Evolutionary conservation across 805 yeast genomes (phyloP).

Genomic region (Yamadazyma paraphyllophila): DNA sequence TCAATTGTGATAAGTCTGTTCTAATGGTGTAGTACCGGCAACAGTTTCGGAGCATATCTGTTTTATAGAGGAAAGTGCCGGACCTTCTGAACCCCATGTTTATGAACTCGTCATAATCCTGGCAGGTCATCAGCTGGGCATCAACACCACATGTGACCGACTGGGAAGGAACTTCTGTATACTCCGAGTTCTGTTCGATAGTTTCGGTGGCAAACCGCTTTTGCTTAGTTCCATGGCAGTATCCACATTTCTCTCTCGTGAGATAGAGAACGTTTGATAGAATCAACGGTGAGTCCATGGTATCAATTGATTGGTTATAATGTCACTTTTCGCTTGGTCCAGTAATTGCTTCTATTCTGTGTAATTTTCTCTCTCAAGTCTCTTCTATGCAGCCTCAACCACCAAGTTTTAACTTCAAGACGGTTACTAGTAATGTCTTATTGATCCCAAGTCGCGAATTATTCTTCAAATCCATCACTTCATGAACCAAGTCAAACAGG

Average conservation of each 20-base stretch:
- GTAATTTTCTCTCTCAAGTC: too few species aligned
- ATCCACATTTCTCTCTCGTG: conserved; percentile 60
- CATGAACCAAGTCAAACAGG: conserved; percentile 8
- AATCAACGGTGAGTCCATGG: not conserved
- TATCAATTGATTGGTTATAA: too few species aligned
- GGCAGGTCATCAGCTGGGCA: conserved; percentile 44
- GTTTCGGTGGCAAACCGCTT: conserved; percentile 38
- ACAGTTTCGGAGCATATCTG: conserved; percentile 70
- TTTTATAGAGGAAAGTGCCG: conserved; percentile 61
- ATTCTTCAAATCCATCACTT: not conserved
- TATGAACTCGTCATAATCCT: conserved; percentile 61
- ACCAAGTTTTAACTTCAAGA: too few species aligned
- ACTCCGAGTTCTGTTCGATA: conserved; percentile 8
- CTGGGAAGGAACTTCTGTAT: conserved; percentile 14
- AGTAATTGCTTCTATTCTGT: too few species aligned
- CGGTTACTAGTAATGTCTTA: too few species aligned
- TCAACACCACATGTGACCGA: conserved; percentile 36
- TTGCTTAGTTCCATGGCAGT: conserved; percentile 55
- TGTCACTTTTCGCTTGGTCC: too few species aligned
- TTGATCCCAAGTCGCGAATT: too few species aligned
- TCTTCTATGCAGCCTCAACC: too few species aligned
- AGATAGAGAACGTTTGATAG: conserved; percentile 43
- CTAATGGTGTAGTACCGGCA: conserved; percentile 80
- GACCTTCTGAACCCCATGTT: conserved; percentile 79
- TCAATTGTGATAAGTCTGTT: conserved; percentile 47